Conservation (phyloP, 257 asterid genomes). For the Leonotis leonurus region DNA sequence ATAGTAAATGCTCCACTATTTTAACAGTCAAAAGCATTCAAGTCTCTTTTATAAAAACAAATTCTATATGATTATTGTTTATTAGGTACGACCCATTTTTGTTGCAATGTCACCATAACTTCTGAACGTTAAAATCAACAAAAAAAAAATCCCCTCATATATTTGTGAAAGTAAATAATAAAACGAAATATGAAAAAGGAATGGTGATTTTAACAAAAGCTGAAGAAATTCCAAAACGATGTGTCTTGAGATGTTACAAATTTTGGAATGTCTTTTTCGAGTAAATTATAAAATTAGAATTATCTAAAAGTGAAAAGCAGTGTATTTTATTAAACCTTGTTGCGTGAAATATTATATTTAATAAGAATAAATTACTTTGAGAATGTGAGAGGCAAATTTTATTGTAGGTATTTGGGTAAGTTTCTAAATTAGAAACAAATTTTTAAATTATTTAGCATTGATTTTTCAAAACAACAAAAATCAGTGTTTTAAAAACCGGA, state of each 20-base stretch:
- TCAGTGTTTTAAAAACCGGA: too few relatives aligned
- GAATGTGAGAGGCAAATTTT: too few relatives aligned
- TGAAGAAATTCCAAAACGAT: too few relatives aligned
- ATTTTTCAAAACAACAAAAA: too few relatives aligned
- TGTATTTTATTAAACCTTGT: too few relatives aligned
- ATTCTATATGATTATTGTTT: background rate
- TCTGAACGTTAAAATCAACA: background rate
- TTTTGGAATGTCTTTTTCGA: background rate
- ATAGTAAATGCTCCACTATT: background rate
- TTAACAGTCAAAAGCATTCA: slow-evolving; percentile 4
- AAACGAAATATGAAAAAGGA: background rate
- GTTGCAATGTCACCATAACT: background rate
- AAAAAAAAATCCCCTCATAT: too few relatives aligned
- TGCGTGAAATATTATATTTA: too few relatives aligned
- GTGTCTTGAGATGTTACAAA: background rate
- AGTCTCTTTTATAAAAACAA: background rate
- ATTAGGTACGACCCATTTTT: background rate
- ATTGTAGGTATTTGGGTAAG: too few relatives aligned
- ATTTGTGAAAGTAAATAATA: background rate
- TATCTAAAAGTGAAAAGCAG: too few relatives aligned
- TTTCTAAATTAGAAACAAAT: too few relatives aligned
- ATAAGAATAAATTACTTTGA: too few relatives aligned
- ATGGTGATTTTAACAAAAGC: background rate
- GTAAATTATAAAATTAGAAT: background rate
- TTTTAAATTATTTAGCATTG: too few relatives aligned